Base-by-base conservation (phyloP, 148 eudicot species). In the Amaranthus hypochondriacus region DNA sequence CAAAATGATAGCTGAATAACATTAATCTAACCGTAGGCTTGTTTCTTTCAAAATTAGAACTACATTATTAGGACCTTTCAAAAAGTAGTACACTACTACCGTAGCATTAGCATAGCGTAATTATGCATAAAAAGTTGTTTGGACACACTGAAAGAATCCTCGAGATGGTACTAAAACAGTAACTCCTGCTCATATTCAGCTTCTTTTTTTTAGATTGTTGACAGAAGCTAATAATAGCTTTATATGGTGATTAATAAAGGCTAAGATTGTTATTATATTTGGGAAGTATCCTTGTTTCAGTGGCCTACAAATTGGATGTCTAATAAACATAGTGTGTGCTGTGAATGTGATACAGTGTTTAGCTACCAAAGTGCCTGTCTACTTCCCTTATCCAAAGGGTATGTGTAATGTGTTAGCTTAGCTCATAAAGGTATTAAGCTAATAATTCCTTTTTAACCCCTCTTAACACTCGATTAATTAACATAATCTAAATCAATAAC, bases 181-280 rank as follows among this genome's bases (percentile, higher is more conserved):
- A 4, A 2, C 9, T 71, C 15, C 47, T 71, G 9, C 5, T 7
- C n/a, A 21, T 9, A 57, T 28, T 2, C 39, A 58, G 15, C 65
- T 59, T 58, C 42, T 66, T 7, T 66, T 66, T 28, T 28, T 58
- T 48, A 15, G 46, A 57, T 71, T 5, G 51, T 21, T 58, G 21
- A 8, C 46, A 21, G 63, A 10, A 71, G 49, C 18, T 44, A 62
- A 62, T 62, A 0, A 0, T 14, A 28, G 62, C 56, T 68, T 59
- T 55, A 71, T 55, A 71, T 71, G 52, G 53, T 71, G 7, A 58
- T n/a, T 14, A 7, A 57, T 58, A 71, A 71, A 71, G 74, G 64
- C 74, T 71, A 71, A 58, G 55, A 48, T 71, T 71, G 74, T 71
- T 71, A 59, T 53, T 47, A 55, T 70, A 55, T 43, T 43, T 44